phyloP scores from a whole-genome alignment of 257 asterid species.

The Lithospermum erythrorhizon region DNA sequence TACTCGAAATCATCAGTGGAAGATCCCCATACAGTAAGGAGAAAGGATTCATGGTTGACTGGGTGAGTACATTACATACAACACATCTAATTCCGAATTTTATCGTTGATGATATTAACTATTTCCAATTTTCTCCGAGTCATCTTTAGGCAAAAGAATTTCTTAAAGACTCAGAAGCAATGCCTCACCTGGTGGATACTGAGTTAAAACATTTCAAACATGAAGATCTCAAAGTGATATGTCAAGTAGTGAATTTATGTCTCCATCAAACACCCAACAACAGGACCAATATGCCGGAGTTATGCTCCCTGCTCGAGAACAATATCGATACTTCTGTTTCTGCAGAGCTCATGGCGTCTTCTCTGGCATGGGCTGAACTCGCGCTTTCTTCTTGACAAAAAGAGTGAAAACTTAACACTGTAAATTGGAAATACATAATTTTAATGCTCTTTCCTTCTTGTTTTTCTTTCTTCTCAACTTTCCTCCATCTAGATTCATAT shows the following conservation, averaged over 20 bases:
- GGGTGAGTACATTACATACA: slow-evolving; percentile 42
- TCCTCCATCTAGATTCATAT: background rate
- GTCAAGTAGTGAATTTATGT: slow-evolving; percentile 59
- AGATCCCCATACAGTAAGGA: slow-evolving; percentile 81
- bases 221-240: slow-evolving; percentile 67
- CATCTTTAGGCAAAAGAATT: slow-evolving; percentile 67
- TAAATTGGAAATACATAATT: background rate
- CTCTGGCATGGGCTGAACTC: slow-evolving; percentile 93
- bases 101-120: too few relatives aligned
- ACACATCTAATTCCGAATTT: too few relatives aligned
- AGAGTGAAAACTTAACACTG: background rate
- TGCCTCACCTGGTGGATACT: slow-evolving; percentile 62
- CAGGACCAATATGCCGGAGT: slow-evolving; percentile 51
- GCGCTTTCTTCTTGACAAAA: slow-evolving; percentile 52
- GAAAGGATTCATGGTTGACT: slow-evolving; percentile 69
- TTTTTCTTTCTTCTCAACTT: background rate
- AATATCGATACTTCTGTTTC: slow-evolving; percentile 67
- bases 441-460: background rate
- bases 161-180: slow-evolving; percentile 41
- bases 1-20: slow-evolving; percentile 82
- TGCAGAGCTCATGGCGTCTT: slow-evolving; percentile 62
- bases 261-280: slow-evolving; percentile 35
- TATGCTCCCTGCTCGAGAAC: slow-evolving; percentile 54
- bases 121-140: background rate
- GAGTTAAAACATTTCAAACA: slow-evolving; percentile 64